A percentile compares a stretch with the other conserved stretches of the same genome.
These are phyloP conservation scores for Raphanus sativus DNA, from an alignment of 345 rosid species.

Conservation along the genomic window DNA sequence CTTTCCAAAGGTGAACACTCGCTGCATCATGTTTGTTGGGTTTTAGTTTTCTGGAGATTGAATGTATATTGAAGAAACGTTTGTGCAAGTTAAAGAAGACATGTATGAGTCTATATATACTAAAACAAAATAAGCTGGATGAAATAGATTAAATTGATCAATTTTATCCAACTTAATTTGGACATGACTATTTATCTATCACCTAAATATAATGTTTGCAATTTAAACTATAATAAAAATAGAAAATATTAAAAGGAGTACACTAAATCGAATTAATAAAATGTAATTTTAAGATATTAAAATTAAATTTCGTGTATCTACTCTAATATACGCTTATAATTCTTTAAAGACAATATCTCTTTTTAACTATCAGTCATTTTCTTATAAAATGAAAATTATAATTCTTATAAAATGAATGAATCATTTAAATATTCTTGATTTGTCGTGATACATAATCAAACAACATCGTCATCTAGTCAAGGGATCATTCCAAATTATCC, in stretches of 20 bases:
- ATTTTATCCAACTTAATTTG: constrained; percentile 16
- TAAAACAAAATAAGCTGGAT: neutral
- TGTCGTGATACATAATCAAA: neutral
- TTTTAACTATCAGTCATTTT: neutral
- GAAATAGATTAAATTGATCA: constrained; percentile 13
- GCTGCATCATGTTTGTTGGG: constrained; percentile 46
- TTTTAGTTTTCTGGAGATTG: neutral
- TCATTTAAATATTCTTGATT: neutral
- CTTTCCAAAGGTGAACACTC: constrained; percentile 85
- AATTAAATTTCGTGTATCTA: neutral
- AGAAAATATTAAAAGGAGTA: neutral
- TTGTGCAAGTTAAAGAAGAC: constrained; percentile 14
- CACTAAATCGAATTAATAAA: neutral
- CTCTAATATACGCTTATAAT: neutral
- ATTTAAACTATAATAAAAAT: neutral
- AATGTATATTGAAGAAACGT: constrained; percentile 21
- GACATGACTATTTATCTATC: constrained; percentile 5
- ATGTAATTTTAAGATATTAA: neutral
- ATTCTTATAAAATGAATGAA: neutral
- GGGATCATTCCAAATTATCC: neutral
- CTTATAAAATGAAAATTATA: neutral
- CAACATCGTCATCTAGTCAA: neutral
- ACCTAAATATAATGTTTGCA: constrained; percentile 17
- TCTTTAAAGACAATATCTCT: neutral
- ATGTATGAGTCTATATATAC: neutral